These are phyloP conservation scores for Gaultheria prostrata DNA, from an alignment of 148 eudicot genomes.

Conservation along the genomic window DNA sequence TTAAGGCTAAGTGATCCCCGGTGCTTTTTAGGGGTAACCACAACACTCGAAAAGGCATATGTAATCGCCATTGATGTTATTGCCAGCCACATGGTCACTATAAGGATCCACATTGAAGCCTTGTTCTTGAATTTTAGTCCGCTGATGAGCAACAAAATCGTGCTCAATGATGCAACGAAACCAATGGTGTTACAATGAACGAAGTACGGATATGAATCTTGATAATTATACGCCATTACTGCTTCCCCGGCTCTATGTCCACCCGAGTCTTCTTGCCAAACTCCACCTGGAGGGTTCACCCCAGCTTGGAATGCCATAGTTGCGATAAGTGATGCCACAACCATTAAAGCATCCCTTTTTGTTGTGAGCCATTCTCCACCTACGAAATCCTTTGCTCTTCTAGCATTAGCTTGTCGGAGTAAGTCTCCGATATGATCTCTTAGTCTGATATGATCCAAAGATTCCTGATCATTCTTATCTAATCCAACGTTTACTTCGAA, in stretches of 20 bases:
- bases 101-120: neutral
- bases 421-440: neutral
- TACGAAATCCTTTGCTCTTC: neutral
- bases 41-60: neutral
- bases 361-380: slow-evolving; percentile 11
- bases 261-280: slow-evolving; percentile 28
- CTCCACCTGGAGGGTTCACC: slow-evolving; percentile 37
- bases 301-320: slow-evolving; percentile 38
- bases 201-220: neutral
- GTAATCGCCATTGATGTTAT: neutral
- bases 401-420: neutral
- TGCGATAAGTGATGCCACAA: slow-evolving; percentile 36
- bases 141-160: neutral
- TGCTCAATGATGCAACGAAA: slow-evolving; percentile 10
- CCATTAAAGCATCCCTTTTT: slow-evolving; percentile 19
- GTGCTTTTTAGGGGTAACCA: neutral
- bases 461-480: neutral
- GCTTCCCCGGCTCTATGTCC: slow-evolving; percentile 18
- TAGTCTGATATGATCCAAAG: neutral
- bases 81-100: slow-evolving; percentile 12
- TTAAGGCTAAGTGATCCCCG: neutral
- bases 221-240: slow-evolving; percentile 7
- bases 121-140: neutral
- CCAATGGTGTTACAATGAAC: slow-evolving; percentile 18
- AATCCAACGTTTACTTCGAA: neutral